A percentile compares a stretch with the other conserved stretches of the same genome.
phyloP scores from a whole-genome alignment of 768 basidiomycete species.

The Crassisporium funariophilum region DNA sequence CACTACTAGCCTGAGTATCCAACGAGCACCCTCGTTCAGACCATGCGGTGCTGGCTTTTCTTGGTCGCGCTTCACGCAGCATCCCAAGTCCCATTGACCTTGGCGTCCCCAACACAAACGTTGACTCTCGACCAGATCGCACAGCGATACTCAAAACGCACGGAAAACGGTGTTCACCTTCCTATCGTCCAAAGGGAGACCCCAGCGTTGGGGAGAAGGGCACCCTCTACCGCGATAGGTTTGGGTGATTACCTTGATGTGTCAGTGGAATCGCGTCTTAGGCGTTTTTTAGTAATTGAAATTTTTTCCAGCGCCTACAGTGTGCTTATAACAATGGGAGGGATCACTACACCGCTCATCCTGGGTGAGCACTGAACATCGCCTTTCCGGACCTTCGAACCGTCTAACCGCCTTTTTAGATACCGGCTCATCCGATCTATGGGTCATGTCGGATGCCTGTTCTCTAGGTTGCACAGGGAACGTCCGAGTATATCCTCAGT shows the following conservation, averaged over 20 bases:
- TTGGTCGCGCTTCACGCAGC: neutral
- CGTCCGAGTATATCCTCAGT: slow-evolving; percentile 52
- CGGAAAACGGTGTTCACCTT: slow-evolving; percentile 37
- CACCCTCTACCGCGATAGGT: slow-evolving; percentile 44
- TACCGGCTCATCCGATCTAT: slow-evolving; percentile 78
- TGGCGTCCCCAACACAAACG: neutral
- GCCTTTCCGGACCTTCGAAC: neutral
- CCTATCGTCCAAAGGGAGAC: slow-evolving; percentile 33
- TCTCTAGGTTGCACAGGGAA: slow-evolving; percentile 37
- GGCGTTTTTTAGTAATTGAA: neutral
- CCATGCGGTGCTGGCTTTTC: neutral
- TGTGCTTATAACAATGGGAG: slow-evolving; percentile 60
- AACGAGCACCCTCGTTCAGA: neutral
- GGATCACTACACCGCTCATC: slow-evolving; percentile 52
- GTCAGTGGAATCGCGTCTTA: slow-evolving; percentile 38
- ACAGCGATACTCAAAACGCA: slow-evolving; percentile 26
- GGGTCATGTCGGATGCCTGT: slow-evolving; percentile 68
- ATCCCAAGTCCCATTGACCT: neutral
- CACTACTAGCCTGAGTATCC: too few relatives aligned
- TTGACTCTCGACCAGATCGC: slow-evolving; percentile 25
- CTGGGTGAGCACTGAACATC: slow-evolving; percentile 46
- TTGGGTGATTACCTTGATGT: slow-evolving; percentile 65
- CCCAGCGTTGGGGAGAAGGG: slow-evolving; percentile 27
- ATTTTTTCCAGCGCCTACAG: slow-evolving; percentile 55
- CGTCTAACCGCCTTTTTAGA: slow-evolving; percentile 39